phyloP scores from a whole-genome alignment of 2,329 filamentous ascomycete genomes.

The Alternaria ethzedia region DNA sequence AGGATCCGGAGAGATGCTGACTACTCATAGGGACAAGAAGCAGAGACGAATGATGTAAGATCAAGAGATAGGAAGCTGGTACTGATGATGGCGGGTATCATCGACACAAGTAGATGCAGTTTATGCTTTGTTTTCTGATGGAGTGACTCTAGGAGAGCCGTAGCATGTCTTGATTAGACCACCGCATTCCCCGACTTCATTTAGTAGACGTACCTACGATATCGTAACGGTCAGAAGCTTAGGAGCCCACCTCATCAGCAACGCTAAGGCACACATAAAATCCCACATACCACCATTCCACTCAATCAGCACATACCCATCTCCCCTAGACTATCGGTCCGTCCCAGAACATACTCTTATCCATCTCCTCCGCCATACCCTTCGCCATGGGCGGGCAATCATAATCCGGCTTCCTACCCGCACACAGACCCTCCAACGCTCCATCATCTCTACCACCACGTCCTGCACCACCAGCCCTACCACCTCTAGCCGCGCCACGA shows the following conservation, averaged over 20 bases:
- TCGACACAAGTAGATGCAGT: neutral
- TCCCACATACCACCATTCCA: too few species aligned
- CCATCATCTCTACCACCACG: neutral
- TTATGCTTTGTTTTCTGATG: neutral
- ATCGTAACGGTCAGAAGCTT: neutral
- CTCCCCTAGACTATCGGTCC: constrained; percentile 23
- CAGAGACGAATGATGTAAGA: neutral
- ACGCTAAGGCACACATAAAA: neutral
- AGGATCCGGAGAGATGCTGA: neutral
- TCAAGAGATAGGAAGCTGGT: neutral
- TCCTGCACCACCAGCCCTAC: constrained; percentile 6
- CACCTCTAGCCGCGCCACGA: neutral
- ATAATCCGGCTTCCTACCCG: constrained; percentile 26
- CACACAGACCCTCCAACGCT: constrained; percentile 17
- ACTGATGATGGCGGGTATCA: neutral
- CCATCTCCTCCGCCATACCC: constrained; percentile 38
- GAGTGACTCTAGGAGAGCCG: neutral
- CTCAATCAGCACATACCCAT: neutral
- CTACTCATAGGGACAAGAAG: neutral
- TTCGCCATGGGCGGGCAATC: constrained; percentile 34
- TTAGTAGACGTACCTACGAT: neutral
- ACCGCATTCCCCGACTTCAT: neutral
- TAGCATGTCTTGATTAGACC: neutral
- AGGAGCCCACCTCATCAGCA: neutral
- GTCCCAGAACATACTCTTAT: constrained; percentile 40